Percentiles rank a stretch among this genome's conserved stretches.
Conservation (phyloP, 805 yeast genomes). For the Candida gorgasii region DNA sequence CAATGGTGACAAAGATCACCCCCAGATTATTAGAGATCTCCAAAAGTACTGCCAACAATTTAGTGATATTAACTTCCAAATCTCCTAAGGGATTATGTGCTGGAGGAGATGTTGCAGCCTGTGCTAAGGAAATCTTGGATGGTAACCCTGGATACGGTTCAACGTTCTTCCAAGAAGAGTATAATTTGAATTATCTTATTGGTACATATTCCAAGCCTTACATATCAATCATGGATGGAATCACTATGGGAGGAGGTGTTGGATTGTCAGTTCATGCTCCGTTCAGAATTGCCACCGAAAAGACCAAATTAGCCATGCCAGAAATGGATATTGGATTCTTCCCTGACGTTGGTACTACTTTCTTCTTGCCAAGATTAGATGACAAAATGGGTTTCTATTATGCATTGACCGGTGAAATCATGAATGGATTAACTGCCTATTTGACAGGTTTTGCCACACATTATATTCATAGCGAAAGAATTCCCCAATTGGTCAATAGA, state of each 20-base stretch:
- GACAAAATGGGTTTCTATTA: slow-evolving; percentile 82
- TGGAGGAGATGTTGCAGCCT: slow-evolving; percentile 91
- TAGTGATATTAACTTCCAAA: slow-evolving; percentile 67
- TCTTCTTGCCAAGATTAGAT: slow-evolving; percentile 80
- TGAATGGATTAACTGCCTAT: slow-evolving; percentile 80
- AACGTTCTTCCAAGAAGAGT: slow-evolving; percentile 76
- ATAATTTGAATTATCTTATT: slow-evolving; percentile 73
- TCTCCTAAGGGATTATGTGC: slow-evolving; percentile 83
- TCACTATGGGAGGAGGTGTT: slow-evolving; percentile 98
- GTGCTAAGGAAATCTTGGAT: slow-evolving; percentile 59
- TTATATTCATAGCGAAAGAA: slow-evolving; percentile 67
- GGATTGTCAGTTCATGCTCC: slow-evolving; percentile 90
- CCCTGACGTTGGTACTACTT: slow-evolving; percentile 94
- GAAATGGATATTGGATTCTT: slow-evolving; percentile 95
- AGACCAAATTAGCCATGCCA: slow-evolving; percentile 94
- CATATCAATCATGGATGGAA: slow-evolving; percentile 85
- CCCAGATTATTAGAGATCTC: slow-evolving; percentile 78
- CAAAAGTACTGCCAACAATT: slow-evolving; percentile 61
- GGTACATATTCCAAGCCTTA: slow-evolving; percentile 87
- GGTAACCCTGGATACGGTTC: slow-evolving; percentile 51
- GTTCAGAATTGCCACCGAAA: slow-evolving; percentile 90
- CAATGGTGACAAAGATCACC: slow-evolving; percentile 70
- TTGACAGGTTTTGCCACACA: slow-evolving; percentile 88
- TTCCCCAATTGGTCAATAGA: slow-evolving; percentile 63
- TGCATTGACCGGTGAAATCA: slow-evolving; percentile 81